These are phyloP conservation scores for Carex myosuroides DNA, from an alignment of 176 grass and related monocot genomes.

Conservation along the genomic window DNA sequence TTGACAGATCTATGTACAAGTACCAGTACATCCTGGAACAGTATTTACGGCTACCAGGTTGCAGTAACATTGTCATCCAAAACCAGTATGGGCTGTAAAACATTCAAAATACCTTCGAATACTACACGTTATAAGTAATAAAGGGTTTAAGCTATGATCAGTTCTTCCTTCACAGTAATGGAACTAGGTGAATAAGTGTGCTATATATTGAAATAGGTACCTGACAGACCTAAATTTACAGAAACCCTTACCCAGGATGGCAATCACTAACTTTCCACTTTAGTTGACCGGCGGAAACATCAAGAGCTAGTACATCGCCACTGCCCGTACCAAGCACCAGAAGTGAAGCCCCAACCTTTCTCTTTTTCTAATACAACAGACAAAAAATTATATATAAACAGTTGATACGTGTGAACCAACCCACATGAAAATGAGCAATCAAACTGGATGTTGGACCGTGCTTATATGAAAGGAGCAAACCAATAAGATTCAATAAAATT, in stretches of 20 bases:
- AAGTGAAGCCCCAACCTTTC: constrained; percentile 16
- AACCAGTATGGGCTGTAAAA: background rate
- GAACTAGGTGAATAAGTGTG: background rate
- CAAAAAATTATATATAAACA: background rate
- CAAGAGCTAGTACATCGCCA: constrained; percentile 17
- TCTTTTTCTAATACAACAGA: background rate
- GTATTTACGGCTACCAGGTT: background rate
- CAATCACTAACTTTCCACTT: constrained; percentile 26
- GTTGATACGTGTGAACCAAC: background rate
- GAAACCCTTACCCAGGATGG: constrained; percentile 17
- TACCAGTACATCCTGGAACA: background rate
- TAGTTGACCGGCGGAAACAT: constrained; percentile 8
- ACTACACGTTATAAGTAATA: background rate
- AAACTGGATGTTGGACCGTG: background rate
- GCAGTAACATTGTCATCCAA: background rate
- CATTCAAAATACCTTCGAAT: background rate
- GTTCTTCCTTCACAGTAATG: background rate
- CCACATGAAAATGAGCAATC: background rate
- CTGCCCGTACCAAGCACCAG: constrained; percentile 22
- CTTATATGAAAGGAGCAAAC: background rate
- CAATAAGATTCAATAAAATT: background rate
- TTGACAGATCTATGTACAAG: background rate
- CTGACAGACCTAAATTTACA: constrained; percentile 9
- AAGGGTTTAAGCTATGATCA: background rate
- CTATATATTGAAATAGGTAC: background rate